These are phyloP conservation scores for Oidiodendron maius DNA, from an alignment of 495 filamentous ascomycete genomes.

Conservation along the genomic window DNA sequence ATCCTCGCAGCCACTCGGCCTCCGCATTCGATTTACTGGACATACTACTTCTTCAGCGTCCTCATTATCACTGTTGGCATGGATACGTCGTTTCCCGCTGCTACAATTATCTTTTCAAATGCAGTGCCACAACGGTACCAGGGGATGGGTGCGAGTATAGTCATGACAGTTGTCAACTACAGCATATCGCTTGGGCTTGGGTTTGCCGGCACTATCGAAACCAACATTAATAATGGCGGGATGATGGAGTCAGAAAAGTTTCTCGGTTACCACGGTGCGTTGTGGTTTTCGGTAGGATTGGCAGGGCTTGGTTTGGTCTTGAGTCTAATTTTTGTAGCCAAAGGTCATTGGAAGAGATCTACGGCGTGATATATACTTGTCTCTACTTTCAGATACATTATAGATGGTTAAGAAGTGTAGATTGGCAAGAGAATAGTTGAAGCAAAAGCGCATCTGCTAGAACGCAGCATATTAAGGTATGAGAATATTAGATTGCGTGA, in stretches of 20 bases:
- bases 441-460: too few relatives aligned
- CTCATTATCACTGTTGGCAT: constrained; percentile 55
- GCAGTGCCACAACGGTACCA: constrained; percentile 51
- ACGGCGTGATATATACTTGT: too few relatives aligned
- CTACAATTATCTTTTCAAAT: constrained; percentile 51
- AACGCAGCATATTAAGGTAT: too few relatives aligned
- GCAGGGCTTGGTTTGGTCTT: background rate
- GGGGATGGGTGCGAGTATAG: constrained; percentile 54
- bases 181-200: constrained; percentile 57
- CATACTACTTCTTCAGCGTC: constrained; percentile 48
- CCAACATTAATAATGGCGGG: constrained; percentile 39
- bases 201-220: constrained; percentile 56
- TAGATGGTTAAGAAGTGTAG: too few relatives aligned
- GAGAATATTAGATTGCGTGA: too few relatives aligned
- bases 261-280: background rate
- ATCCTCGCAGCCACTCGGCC: constrained; percentile 41
- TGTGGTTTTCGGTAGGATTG: background rate
- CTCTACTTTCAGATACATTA: too few relatives aligned
- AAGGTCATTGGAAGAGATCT: background rate
- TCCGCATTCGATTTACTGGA: constrained; percentile 51
- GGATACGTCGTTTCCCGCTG: constrained; percentile 52
- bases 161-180: constrained; percentile 62
- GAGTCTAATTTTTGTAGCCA: background rate
- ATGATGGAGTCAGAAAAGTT: constrained; percentile 17
- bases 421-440: too few relatives aligned